phyloP scores from a whole-genome alignment of 257 asterid genomes.

The Solanum paucissectum region DNA sequence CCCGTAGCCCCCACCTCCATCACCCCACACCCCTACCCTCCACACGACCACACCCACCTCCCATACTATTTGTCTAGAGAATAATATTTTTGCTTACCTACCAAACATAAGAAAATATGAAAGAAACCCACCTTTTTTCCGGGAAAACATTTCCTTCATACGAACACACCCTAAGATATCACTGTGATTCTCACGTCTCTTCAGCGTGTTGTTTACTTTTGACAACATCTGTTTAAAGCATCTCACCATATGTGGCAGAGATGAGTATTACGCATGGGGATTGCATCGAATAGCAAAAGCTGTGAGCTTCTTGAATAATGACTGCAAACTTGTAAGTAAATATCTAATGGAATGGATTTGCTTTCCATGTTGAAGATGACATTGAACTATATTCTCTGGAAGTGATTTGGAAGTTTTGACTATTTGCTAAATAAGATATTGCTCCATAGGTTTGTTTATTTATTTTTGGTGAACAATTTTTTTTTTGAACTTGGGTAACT shows the following conservation, averaged over 20 bases:
- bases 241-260: slow-evolving; percentile 34
- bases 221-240: background rate
- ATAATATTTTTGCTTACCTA: background rate
- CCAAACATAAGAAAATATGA: background rate
- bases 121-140: background rate
- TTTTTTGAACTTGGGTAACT: no score
- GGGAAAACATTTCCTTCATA: background rate
- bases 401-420: background rate
- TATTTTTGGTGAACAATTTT: background rate
- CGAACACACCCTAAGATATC: background rate
- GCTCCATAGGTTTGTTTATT: background rate
- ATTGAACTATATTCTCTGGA: background rate
- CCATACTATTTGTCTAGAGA: background rate
- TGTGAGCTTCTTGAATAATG: slow-evolving; percentile 96
- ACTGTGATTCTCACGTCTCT: slow-evolving; percentile 3
- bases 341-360: background rate
- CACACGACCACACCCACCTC: background rate
- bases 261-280: slow-evolving; percentile 96
- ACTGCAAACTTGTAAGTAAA: slow-evolving; percentile 83
- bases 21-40: background rate
- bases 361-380: background rate
- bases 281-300: slow-evolving; percentile 96
- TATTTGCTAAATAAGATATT: background rate
- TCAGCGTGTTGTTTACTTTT: background rate
- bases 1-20: background rate